These are phyloP conservation scores for Cicer judaicum DNA, from an alignment of 306 rosid genomes.

Conservation along the genomic window DNA sequence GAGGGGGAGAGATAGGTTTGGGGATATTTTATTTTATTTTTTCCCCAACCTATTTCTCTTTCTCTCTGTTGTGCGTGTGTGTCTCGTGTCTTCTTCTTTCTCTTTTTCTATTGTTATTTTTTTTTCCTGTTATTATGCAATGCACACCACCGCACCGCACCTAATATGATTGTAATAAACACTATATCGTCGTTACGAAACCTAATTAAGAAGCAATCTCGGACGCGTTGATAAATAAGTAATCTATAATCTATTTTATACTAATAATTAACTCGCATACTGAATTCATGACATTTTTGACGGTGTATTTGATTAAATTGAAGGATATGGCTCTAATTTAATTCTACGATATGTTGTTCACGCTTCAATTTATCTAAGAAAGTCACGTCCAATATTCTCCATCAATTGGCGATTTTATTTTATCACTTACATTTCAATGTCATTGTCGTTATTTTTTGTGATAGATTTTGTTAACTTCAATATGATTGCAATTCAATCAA, in stretches of 20 bases:
- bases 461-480: too few relatives aligned
- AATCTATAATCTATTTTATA: background rate
- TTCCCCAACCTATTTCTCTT: conserved; percentile 18
- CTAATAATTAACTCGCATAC: background rate
- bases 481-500: too few relatives aligned
- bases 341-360: too few relatives aligned
- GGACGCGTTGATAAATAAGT: background rate
- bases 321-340: background rate
- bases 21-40: background rate
- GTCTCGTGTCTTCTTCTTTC: background rate
- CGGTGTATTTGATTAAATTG: background rate
- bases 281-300: background rate
- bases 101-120: background rate
- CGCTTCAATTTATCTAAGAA: too few relatives aligned
- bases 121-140: background rate
- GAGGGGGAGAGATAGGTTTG: conserved; percentile 60
- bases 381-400: too few relatives aligned
- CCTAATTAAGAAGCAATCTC: background rate
- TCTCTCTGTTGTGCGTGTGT: conserved; percentile 37
- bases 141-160: too few relatives aligned
- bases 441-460: too few relatives aligned
- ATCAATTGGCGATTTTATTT: too few relatives aligned
- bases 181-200: background rate
- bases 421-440: too few relatives aligned
- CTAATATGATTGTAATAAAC: background rate